Conservation (phyloP, 345 rosid species). For the Rubroshorea leprosula region DNA sequence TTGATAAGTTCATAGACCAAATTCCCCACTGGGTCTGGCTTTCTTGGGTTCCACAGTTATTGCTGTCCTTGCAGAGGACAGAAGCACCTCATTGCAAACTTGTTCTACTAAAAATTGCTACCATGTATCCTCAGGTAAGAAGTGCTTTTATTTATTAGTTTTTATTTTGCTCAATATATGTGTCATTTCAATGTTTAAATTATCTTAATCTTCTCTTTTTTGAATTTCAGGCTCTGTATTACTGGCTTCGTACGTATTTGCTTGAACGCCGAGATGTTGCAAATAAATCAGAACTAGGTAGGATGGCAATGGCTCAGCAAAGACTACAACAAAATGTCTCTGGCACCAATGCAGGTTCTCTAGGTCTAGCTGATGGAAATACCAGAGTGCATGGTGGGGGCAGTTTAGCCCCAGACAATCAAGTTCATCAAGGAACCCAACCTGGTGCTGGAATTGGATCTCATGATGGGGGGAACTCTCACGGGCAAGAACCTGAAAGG, state of each 20-base stretch:
- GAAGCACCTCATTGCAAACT: slow-evolving; percentile 99
- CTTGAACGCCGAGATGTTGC: slow-evolving; percentile 98
- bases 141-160: too few species aligned
- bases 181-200: neutral
- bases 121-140: slow-evolving; percentile 93
- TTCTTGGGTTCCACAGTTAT: slow-evolving; percentile 94
- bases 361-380: too few species aligned
- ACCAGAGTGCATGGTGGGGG: neutral
- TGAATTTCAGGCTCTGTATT: slow-evolving; percentile 71
- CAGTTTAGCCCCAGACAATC: slow-evolving; percentile 26
- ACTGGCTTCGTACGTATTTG: slow-evolving; percentile 97
- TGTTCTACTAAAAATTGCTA: slow-evolving; percentile 82
- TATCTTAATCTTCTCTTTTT: slow-evolving; percentile 12
- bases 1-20: slow-evolving; percentile 90
- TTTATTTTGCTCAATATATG: neutral
- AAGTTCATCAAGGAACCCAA: slow-evolving; percentile 33
- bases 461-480: slow-evolving; percentile 39
- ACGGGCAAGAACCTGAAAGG: slow-evolving; percentile 76
- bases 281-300: slow-evolving; percentile 69
- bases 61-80: slow-evolving; percentile 95
- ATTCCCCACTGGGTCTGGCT: slow-evolving; percentile 99
- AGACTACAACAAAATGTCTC: slow-evolving; percentile 75
- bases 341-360: neutral
- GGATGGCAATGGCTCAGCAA: slow-evolving; percentile 87
- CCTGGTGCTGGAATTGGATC: slow-evolving; percentile 51